Evolutionary conservation across 176 grass and related monocot species (phyloP), one percentile per base, ranked within the genome.

Genomic region (Oryza longistaminata): DNA sequence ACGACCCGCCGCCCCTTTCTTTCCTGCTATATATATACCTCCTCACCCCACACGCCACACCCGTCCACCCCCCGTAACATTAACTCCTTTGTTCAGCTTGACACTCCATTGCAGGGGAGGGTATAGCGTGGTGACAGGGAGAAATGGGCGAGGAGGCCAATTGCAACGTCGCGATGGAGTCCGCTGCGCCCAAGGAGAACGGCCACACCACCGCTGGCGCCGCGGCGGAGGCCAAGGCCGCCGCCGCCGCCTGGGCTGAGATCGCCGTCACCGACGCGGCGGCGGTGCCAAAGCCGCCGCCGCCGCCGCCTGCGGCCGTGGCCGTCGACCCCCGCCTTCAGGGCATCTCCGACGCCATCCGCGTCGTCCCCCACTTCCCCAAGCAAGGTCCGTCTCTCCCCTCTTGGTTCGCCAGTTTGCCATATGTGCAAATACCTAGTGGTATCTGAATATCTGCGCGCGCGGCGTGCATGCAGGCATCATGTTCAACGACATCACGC

Each of bases 401-500:
- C 10, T 0, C 12, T 5, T 1, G 17, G 33, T 17, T 33, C 29
- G 9, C 58, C 58, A 3, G 10, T 35, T 7, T 14, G 37, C 48
- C 6, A 2, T 65, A 21, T 70, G 11, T 21, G 70, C 39, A 27
- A 4, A 42, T 27, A 2, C 12, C 15, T 6, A 39, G 37, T 39
- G 5, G 6, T 40, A 15, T 52, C 49, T 52, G 49, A 52, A 17
- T 16, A 52, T 8, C 39, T 40, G 6, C 45, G 45, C 26, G 29
- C 9, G 29, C 16, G 12, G 29, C 16, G 17, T 61, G 48, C 40
- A 21, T 34, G 73, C 88, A 98, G 96, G 93, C 83, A 98, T 98
- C 85, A 98, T 98, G 96, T 98, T 98, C 90, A 89, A 98, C 88
- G 96, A 98, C 89, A 98, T 98, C 85, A 98, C 96, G 5, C 90